Conservation (phyloP, 2,329 filamentous ascomycete species). For the Aspergillus pseudoglaucus region DNA sequence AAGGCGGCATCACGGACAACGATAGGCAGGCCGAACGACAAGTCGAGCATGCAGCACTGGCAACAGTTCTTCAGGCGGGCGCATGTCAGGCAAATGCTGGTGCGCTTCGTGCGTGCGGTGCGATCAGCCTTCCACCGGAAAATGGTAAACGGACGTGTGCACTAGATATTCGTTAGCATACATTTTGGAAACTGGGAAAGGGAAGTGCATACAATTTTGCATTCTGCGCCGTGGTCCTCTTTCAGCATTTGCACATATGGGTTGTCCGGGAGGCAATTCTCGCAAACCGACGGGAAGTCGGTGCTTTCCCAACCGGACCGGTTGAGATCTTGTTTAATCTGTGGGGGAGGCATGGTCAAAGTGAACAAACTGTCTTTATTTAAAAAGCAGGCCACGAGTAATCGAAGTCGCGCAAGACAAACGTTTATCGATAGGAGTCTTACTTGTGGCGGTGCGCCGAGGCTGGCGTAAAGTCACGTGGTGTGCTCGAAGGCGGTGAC, state of each 20-base stretch:
- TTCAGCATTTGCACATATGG: conserved; percentile 99
- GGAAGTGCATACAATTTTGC: conserved; percentile 51
- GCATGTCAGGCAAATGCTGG: conserved; percentile 93
- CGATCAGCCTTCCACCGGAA: conserved; percentile 94
- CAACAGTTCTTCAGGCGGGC: conserved; percentile 98
- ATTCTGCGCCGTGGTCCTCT: conserved; percentile 86
- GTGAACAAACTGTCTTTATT: background rate
- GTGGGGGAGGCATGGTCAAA: conserved; percentile 61
- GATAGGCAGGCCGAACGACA: conserved; percentile 92
- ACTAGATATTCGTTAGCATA: conserved; percentile 35
- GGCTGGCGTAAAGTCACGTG: no score
- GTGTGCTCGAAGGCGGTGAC: no score
- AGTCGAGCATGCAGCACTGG: conserved; percentile 96
- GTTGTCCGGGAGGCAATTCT: conserved; percentile 91
- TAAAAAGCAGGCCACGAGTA: background rate
- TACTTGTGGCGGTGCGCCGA: background rate
- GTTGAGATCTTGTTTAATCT: conserved; percentile 95
- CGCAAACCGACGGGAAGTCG: conserved; percentile 52
- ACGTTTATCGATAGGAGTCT: conserved; percentile 10
- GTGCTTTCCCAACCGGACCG: conserved; percentile 87
- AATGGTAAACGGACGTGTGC: conserved; percentile 90
- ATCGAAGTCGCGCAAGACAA: background rate
- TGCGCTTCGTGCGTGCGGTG: conserved; percentile 83
- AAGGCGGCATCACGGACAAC: conserved; percentile 91
- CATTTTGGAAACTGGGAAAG: background rate